A percentile compares a stretch with the other conserved stretches of the same genome.
Conservation (phyloP, 2,329 filamentous ascomycete genomes). For the Knoxdaviesia capensis region DNA sequence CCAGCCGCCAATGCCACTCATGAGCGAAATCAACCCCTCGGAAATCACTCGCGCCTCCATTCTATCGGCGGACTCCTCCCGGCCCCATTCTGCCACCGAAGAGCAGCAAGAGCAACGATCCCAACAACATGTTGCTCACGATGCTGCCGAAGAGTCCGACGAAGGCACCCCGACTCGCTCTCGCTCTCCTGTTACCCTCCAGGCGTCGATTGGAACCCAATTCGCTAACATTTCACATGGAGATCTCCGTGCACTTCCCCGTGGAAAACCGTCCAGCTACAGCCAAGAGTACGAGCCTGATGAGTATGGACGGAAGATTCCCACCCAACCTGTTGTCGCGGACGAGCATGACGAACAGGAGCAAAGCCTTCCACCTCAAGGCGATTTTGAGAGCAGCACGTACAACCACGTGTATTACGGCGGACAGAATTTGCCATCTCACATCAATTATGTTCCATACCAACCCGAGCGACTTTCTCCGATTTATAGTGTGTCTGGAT, state of each 20-base stretch:
- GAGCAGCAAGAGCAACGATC: conserved; percentile 38
- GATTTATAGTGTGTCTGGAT: conserved; percentile 81
- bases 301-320: conserved; percentile 20
- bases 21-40: conserved; percentile 69
- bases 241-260: conserved; percentile 33
- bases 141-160: conserved; percentile 19
- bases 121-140: conserved; percentile 42
- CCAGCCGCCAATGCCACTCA: conserved; percentile 63
- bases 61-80: conserved; percentile 59
- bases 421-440: conserved; percentile 42
- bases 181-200: conserved; percentile 20
- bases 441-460: conserved; percentile 46
- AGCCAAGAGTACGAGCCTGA: conserved; percentile 27
- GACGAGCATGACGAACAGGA: conserved; percentile 20
- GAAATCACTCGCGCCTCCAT: conserved; percentile 80
- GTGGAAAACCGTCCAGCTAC: conserved; percentile 18
- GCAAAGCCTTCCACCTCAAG: conserved; percentile 5
- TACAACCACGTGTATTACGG: conserved; percentile 25
- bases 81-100: conserved; percentile 47
- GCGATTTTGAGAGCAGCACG: conserved; percentile 2
- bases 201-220: conserved; percentile 44
- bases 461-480: conserved; percentile 60
- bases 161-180: conserved; percentile 14
- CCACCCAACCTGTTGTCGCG: conserved; percentile 14
- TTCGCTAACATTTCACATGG: conserved; percentile 44